Evolutionary conservation across 139 green algal genomes (phyloP).

Genomic region (Chlorella sorokiniana): DNA sequence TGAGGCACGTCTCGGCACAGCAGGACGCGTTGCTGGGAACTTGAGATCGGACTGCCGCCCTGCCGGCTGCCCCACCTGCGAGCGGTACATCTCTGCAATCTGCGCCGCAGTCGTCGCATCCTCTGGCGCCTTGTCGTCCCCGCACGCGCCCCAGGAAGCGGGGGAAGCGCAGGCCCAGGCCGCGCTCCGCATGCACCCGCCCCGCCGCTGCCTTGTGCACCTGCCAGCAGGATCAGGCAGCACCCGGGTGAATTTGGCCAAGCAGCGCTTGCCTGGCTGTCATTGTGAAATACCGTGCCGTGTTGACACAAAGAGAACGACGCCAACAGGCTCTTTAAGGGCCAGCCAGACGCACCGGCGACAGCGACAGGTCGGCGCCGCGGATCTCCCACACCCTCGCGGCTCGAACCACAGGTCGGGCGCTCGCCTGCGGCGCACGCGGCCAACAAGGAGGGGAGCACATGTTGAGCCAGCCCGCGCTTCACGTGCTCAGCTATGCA

Average conservation of each 20-base stretch:
- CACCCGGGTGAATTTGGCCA: no score
- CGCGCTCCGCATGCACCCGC: constrained; percentile 51
- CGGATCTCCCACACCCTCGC: constrained; percentile 73
- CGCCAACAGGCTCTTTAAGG: no score
- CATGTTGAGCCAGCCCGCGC: constrained; percentile 30
- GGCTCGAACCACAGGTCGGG: constrained; percentile 81
- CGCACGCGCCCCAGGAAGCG: constrained; percentile 45
- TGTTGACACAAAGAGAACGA: no score
- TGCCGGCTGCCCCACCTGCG: constrained; percentile 21
- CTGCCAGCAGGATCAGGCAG: background rate
- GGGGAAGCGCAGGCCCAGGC: constrained; percentile 73
- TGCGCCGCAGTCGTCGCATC: constrained; percentile 84
- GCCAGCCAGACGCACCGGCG: constrained; percentile 64
- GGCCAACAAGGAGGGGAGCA: no score
- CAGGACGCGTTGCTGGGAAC: no score
- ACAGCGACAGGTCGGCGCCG: constrained; percentile 79
- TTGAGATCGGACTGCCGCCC: no score
- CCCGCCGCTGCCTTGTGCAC: constrained; percentile 49
- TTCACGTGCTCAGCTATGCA: background rate
- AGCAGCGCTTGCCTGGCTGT: no score
- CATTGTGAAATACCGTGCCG: no score
- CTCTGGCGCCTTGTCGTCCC: constrained; percentile 91
- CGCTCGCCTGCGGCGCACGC: constrained; percentile 41
- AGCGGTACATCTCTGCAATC: constrained; percentile 40
- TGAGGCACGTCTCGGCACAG: no score